Percentiles rank a stretch among this genome's conserved stretches.
Evolutionary conservation across 805 yeast species (phyloP).

Genomic region (Candida awuae): DNA sequence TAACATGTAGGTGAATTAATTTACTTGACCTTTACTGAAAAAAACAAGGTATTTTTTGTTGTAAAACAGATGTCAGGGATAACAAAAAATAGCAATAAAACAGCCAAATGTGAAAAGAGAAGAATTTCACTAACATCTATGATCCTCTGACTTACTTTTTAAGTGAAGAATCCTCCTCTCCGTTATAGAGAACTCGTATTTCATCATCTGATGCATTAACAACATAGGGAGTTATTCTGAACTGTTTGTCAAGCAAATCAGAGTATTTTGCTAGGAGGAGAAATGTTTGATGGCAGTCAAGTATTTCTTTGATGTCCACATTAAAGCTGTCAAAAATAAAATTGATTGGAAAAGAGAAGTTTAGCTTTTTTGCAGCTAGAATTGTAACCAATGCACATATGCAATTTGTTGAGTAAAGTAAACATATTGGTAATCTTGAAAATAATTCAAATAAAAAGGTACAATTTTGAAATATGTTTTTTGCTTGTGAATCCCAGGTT

Average conservation of each 20-base stretch:
- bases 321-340: conserved; percentile 14
- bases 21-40: too few species aligned
- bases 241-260: conserved; percentile 17
- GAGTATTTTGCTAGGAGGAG: conserved; percentile 16
- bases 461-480: conserved; percentile 18
- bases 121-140: too few species aligned
- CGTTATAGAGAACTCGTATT: background rate
- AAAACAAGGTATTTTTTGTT: too few species aligned
- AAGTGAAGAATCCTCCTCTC: background rate
- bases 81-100: too few species aligned
- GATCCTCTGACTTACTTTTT: too few species aligned
- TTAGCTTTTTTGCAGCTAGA: conserved; percentile 18
- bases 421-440: conserved; percentile 24
- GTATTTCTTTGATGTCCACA: conserved; percentile 14
- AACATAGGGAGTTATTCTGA: conserved; percentile 19
- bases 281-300: conserved; percentile 21
- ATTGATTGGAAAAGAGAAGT: conserved; percentile 14
- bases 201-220: conserved; percentile 12
- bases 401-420: conserved; percentile 19
- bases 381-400: conserved; percentile 22
- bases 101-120: too few species aligned
- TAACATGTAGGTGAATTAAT: too few species aligned
- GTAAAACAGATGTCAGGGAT: too few species aligned
- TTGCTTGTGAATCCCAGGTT: conserved; percentile 13
- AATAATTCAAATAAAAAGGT: conserved; percentile 24